A percentile compares a stretch with the other conserved stretches of the same genome.
Conservation (phyloP, 148 eudicot genomes). For the Chenopodium quinoa region DNA sequence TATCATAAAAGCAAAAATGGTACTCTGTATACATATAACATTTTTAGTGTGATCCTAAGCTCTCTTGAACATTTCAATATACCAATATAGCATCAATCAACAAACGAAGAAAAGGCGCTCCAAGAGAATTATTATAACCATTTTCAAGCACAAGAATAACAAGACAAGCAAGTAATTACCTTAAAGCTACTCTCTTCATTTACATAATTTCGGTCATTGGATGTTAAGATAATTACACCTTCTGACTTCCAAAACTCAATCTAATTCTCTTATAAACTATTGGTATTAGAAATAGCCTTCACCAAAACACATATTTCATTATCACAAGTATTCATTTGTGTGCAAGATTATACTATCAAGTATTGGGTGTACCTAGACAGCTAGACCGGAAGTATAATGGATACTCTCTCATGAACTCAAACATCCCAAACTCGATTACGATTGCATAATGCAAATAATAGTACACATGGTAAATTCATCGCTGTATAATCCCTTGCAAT, state of each 20-base stretch:
- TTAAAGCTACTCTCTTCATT: no score
- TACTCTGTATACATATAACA: neutral
- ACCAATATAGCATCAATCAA: neutral
- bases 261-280: neutral
- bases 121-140: neutral
- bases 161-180: neutral
- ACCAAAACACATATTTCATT: neutral
- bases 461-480: no score
- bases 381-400: neutral
- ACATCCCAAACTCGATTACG: no score
- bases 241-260: neutral
- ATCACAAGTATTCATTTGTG: neutral
- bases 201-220: neutral
- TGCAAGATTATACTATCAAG: no score
- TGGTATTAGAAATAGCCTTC: neutral
- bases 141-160: neutral
- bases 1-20: neutral
- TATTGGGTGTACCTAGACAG: neutral
- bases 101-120: neutral
- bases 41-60: neutral
- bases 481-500: neutral
- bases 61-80: neutral
- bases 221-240: no score
- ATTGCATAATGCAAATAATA: no score
- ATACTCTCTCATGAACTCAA: no score